Evolutionary conservation across 2,329 filamentous ascomycete genomes (phyloP).

Genomic region (Penicillium sp.): DNA sequence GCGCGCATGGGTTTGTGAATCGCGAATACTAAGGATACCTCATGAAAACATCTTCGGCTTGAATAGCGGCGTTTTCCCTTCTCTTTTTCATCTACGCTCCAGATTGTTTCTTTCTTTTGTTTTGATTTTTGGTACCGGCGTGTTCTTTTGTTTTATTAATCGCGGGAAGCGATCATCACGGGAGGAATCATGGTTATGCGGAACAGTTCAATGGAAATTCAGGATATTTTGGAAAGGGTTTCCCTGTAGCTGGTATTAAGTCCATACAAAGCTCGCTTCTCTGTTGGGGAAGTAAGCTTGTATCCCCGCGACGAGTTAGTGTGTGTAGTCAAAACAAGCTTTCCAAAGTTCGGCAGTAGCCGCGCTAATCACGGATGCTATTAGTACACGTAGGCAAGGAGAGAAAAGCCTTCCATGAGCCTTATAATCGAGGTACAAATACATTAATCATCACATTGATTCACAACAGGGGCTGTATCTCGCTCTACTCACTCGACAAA

Average conservation of each 20-base stretch:
- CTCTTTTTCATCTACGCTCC: neutral
- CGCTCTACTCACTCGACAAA: neutral
- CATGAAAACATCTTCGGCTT: neutral
- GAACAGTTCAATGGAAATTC: neutral
- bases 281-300: neutral
- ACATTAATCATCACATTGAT: neutral
- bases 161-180: neutral
- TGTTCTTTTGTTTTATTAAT: neutral
- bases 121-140: neutral
- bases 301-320: neutral
- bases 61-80: constrained; percentile 12
- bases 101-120: neutral
- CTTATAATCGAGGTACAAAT: neutral
- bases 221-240: neutral
- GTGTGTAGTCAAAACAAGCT: constrained; percentile 1
- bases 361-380: neutral
- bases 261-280: neutral
- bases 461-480: neutral
- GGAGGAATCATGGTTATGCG: constrained; percentile 1
- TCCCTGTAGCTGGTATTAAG: neutral
- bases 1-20: constrained; percentile 6
- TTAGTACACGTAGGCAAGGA: neutral
- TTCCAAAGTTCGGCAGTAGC: neutral
- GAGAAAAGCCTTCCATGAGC: neutral
- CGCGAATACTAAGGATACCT: constrained; percentile 15